Conservation (phyloP, 805 yeast genomes). For the Tetrapisispora nanseiensis region DNA sequence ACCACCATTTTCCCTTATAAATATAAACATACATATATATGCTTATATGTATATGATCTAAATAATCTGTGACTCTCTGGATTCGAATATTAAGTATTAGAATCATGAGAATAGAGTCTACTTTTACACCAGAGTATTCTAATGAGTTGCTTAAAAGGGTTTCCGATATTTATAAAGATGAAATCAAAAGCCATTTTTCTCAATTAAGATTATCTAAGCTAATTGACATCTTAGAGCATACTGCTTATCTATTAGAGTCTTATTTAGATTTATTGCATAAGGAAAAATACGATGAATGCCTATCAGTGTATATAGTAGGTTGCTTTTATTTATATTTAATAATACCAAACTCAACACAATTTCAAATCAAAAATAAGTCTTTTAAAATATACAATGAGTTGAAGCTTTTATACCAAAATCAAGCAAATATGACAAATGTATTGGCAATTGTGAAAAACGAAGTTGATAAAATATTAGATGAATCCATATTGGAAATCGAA, state of each 20-base stretch:
- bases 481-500: slow-evolving; percentile 9
- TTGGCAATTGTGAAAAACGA: slow-evolving; percentile 28
- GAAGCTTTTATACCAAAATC: slow-evolving; percentile 30
- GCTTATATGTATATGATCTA: too few species aligned
- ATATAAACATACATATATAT: not conserved
- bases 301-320: slow-evolving; percentile 31
- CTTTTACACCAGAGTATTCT: slow-evolving; percentile 34
- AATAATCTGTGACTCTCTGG: too few species aligned
- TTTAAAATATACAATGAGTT: slow-evolving; percentile 30
- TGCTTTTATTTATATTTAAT: slow-evolving; percentile 30
- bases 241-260: slow-evolving; percentile 29
- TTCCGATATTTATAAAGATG: slow-evolving; percentile 24
- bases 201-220: slow-evolving; percentile 30
- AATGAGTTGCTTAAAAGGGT: slow-evolving; percentile 26
- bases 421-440: slow-evolving; percentile 34
- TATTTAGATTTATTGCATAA: slow-evolving; percentile 20
- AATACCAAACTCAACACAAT: slow-evolving; percentile 34
- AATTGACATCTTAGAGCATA: slow-evolving; percentile 31
- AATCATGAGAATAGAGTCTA: not conserved
- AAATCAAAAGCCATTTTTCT: slow-evolving; percentile 24
- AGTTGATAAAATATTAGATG: slow-evolving; percentile 24
- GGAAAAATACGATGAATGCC: slow-evolving; percentile 19
- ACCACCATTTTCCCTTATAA: too few species aligned
- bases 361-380: slow-evolving; percentile 33
- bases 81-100: not conserved